Evolutionary conservation across 371 early-diverging fungal species (phyloP).

Genomic region (Mortierella sp.): DNA sequence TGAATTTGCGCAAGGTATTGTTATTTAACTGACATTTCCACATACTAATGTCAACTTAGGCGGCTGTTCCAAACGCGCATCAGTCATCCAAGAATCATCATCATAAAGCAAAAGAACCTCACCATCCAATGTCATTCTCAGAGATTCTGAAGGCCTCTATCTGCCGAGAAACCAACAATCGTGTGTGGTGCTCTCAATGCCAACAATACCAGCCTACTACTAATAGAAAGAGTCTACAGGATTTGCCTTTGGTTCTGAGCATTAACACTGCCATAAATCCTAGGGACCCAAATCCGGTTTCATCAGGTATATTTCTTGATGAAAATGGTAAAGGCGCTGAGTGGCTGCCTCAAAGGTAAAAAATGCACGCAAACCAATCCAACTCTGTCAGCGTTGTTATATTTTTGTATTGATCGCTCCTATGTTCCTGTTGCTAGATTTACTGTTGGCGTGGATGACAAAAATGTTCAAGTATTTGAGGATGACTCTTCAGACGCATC

Average conservation of each 20-base stretch:
- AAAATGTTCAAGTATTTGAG: conserved; percentile 47
- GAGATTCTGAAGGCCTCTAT: conserved; percentile 77
- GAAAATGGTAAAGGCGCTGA: conserved; percentile 44
- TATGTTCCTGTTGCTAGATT: conserved; percentile 22
- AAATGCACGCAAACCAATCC: background rate
- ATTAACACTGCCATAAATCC: conserved; percentile 77
- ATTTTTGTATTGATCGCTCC: background rate
- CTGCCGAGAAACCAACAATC: conserved; percentile 77
- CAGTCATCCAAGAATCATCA: conserved; percentile 58
- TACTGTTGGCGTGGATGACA: conserved; percentile 46
- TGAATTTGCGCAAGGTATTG: background rate
- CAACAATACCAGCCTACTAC: conserved; percentile 78
- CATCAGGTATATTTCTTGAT: conserved; percentile 47
- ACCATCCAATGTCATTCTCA: conserved; percentile 59
- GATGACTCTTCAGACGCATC: conserved; percentile 21
- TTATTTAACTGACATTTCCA: background rate
- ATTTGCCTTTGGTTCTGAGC: conserved; percentile 73
- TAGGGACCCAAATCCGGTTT: conserved; percentile 66
- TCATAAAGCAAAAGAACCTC: conserved; percentile 31
- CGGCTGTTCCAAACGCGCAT: conserved; percentile 58
- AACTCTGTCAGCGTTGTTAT: background rate
- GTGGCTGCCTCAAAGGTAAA: conserved; percentile 60
- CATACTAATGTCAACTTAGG: conserved; percentile 1
- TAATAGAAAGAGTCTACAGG: conserved; percentile 71
- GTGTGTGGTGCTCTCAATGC: conserved; percentile 86